phyloP scores from a whole-genome alignment of 148 eudicot genomes.

The Camellia japonica region DNA sequence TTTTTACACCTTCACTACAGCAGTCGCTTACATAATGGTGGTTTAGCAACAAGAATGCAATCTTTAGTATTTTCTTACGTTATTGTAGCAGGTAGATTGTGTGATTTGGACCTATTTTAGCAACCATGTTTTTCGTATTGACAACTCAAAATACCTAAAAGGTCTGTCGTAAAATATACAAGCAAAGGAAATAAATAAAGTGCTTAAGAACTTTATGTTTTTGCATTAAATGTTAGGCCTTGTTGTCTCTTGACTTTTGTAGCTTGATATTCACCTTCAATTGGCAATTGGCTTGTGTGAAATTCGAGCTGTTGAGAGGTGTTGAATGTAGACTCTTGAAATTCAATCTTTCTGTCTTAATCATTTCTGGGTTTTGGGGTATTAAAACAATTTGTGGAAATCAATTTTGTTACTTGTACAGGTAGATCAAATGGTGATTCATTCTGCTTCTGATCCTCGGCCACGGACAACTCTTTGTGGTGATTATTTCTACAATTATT shows the following conservation, averaged over 20 bases:
- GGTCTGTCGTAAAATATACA: background rate
- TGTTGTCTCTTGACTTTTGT: background rate
- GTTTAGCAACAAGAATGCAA: background rate
- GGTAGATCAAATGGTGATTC: conserved; percentile 99
- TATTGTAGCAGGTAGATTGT: background rate
- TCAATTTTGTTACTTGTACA: conserved; percentile 21
- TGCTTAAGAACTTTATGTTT: background rate
- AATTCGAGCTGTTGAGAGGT: background rate
- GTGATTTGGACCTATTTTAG: background rate
- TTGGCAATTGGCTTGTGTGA: background rate
- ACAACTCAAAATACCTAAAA: background rate
- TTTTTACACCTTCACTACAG: background rate
- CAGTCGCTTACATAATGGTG: background rate
- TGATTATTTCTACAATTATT: conserved; percentile 93
- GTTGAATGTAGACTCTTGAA: background rate
- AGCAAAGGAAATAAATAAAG: background rate
- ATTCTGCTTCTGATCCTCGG: conserved; percentile 85
- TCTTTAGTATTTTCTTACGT: background rate
- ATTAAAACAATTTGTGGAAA: background rate
- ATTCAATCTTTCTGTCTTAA: background rate
- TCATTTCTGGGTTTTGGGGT: background rate
- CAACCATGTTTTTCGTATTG: background rate
- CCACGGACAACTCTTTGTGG: conserved; percentile 91
- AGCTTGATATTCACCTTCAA: background rate
- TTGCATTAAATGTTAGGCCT: background rate